These are phyloP conservation scores for Kalmanozyma brasiliensis DNA, from an alignment of 1,284 basidiomycete genomes.

Conservation along the genomic window DNA sequence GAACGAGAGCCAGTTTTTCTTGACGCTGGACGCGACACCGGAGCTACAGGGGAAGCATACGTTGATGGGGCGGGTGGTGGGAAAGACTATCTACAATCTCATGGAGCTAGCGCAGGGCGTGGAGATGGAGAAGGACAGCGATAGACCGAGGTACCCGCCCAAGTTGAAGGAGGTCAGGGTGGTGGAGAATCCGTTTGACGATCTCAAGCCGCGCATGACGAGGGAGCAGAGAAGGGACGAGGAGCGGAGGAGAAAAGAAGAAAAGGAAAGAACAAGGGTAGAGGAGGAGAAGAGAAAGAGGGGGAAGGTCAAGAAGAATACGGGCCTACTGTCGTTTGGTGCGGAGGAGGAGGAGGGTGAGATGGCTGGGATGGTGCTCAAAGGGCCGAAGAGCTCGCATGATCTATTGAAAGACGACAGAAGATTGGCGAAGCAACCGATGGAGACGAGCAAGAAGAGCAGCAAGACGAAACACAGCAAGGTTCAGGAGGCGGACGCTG, in stretches of 20 bases:
- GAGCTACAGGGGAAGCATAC: slow-evolving; percentile 66
- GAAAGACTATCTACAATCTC: slow-evolving; percentile 68
- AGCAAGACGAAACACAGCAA: background rate
- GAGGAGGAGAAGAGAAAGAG: slow-evolving; percentile 31
- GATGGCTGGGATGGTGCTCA: slow-evolving; percentile 5
- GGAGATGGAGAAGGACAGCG: slow-evolving; percentile 77
- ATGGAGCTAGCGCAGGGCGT: slow-evolving; percentile 77
- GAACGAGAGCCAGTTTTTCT: slow-evolving; percentile 69
- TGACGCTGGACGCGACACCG: slow-evolving; percentile 62
- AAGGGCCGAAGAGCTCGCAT: slow-evolving; percentile 61
- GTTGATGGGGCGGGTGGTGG: slow-evolving; percentile 57
- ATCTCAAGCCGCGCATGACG: slow-evolving; percentile 95
- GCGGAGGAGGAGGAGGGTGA: slow-evolving; percentile 47
- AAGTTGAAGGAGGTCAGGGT: slow-evolving; percentile 86
- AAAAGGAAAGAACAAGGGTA: slow-evolving; percentile 67
- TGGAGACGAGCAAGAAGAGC: background rate
- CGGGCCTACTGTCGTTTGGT: slow-evolving; percentile 58
- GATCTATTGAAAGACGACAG: slow-evolving; percentile 59
- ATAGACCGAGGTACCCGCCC: slow-evolving; percentile 87
- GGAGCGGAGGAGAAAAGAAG: slow-evolving; percentile 79
- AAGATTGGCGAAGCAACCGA: slow-evolving; percentile 41
- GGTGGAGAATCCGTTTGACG: slow-evolving; percentile 90
- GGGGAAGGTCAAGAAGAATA: slow-evolving; percentile 54
- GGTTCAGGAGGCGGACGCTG: background rate
- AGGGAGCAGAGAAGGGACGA: slow-evolving; percentile 87